Evolutionary conservation across 305 asterid genomes (phyloP).

Genomic region (Ilex paraguariensis): DNA sequence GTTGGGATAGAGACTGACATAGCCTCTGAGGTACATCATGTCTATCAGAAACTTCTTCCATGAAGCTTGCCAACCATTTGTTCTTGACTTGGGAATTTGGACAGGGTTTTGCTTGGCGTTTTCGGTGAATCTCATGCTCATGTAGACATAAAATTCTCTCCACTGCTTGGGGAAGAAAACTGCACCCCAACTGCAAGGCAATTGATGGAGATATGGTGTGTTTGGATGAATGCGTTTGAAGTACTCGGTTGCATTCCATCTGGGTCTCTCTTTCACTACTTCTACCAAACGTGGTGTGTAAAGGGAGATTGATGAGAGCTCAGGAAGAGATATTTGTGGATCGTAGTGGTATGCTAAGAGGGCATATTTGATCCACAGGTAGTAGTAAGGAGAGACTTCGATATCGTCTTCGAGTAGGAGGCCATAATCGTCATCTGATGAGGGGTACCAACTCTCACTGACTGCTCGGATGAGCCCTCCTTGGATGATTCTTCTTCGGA

Average conservation of each 20-base stretch:
- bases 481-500: conserved; percentile 82
- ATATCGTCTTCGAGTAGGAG: conserved; percentile 88
- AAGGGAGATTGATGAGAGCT: conserved; percentile 75
- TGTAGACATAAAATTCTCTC: conserved; percentile 89
- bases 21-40: conserved; percentile 90
- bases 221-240: conserved; percentile 74
- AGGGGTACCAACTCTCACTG: conserved; percentile 92
- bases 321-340: conserved; percentile 74
- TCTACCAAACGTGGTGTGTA: conserved; percentile 88
- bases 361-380: conserved; percentile 88
- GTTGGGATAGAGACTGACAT: conserved; percentile 79
- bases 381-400: conserved; percentile 87
- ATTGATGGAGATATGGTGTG: conserved; percentile 90
- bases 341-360: conserved; percentile 81
- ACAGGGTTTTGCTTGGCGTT: conserved; percentile 86
- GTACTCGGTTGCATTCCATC: conserved; percentile 81
- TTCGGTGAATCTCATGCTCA: conserved; percentile 90
- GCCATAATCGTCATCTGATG: conserved; percentile 87
- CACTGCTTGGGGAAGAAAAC: conserved; percentile 92
- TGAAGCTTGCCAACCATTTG: conserved; percentile 98
- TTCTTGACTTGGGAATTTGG: conserved; percentile 91
- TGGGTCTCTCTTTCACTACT: conserved; percentile 91
- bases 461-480: conserved; percentile 97
- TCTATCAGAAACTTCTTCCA: conserved; percentile 95
- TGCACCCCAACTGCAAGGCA: conserved; percentile 97